Conservation (phyloP, 345 rosid species). For the Populus ilicifolia region DNA sequence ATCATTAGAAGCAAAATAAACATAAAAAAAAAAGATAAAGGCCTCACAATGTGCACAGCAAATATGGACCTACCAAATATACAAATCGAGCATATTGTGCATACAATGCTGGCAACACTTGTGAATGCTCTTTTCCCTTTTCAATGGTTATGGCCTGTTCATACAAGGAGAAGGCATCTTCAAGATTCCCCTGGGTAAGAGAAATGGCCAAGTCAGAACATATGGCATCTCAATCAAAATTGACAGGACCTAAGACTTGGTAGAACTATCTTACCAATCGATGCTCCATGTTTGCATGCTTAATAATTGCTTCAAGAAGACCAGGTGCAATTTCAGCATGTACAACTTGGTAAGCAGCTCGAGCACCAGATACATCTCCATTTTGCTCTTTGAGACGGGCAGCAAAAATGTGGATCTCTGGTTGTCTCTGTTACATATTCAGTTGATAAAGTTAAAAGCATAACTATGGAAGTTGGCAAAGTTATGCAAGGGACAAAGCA, state of each 20-base stretch:
- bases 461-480: not conserved
- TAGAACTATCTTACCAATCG: slow-evolving; percentile 53
- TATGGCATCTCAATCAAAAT: not conserved
- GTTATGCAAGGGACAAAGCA: not conserved
- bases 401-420: slow-evolving; percentile 88
- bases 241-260: slow-evolving; percentile 17
- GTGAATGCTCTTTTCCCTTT: slow-evolving; percentile 88
- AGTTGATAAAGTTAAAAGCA: not conserved
- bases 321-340: slow-evolving; percentile 91
- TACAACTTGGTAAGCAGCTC: slow-evolving; percentile 79
- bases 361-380: slow-evolving; percentile 77
- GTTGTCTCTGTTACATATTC: slow-evolving; percentile 59
- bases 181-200: slow-evolving; percentile 66
- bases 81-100: slow-evolving; percentile 82
- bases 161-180: slow-evolving; percentile 67
- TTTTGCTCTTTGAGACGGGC: slow-evolving; percentile 86
- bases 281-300: slow-evolving; percentile 95
- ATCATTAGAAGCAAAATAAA: not conserved
- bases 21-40: not conserved
- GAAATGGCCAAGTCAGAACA: slow-evolving; percentile 18
- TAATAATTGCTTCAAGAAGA: slow-evolving; percentile 85
- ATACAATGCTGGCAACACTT: slow-evolving; percentile 67
- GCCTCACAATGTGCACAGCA: not conserved
- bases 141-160: slow-evolving; percentile 95
- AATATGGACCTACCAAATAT: slow-evolving; percentile 53